phyloP scores from a whole-genome alignment of 345 rosid species.

The Limnanthes douglasii region DNA sequence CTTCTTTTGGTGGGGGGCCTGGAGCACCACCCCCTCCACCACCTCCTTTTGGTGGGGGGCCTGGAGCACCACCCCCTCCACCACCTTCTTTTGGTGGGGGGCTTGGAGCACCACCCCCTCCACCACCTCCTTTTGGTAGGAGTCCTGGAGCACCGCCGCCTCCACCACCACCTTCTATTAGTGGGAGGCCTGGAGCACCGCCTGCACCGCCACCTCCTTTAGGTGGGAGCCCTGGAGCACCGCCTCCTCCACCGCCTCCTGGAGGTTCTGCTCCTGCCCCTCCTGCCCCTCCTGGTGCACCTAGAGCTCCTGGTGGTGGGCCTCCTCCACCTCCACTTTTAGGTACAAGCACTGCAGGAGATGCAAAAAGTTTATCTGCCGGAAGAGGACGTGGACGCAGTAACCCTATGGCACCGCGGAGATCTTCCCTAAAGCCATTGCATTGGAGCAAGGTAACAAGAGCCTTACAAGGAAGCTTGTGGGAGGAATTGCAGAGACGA shows the following conservation, averaged over 20 bases:
- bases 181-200: constrained; percentile 26
- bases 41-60: constrained; percentile 8
- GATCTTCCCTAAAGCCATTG: constrained; percentile 86
- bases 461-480: constrained; percentile 95
- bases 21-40: constrained; percentile 25
- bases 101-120: constrained; percentile 26
- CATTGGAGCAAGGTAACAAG: constrained; percentile 99
- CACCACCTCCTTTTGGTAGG: constrained; percentile 22
- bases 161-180: constrained; percentile 21
- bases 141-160: constrained; percentile 30
- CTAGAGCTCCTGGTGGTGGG: constrained; percentile 48
- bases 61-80: constrained; percentile 34
- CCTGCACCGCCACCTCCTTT: constrained; percentile 29
- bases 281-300: constrained; percentile 52
- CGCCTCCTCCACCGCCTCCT: constrained; percentile 57
- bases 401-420: constrained; percentile 40
- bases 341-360: constrained; percentile 37
- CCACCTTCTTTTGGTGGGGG: constrained; percentile 18
- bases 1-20: background rate
- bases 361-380: constrained; percentile 21
- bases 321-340: constrained; percentile 75
- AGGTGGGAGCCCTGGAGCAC: constrained; percentile 21
- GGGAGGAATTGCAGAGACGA: constrained; percentile 92
- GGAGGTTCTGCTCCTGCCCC: constrained; percentile 45
- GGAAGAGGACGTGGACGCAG: constrained; percentile 74